These are phyloP conservation scores for Fusarium dimerum DNA, from an alignment of 2,329 filamentous ascomycete genomes.

Conservation along the genomic window DNA sequence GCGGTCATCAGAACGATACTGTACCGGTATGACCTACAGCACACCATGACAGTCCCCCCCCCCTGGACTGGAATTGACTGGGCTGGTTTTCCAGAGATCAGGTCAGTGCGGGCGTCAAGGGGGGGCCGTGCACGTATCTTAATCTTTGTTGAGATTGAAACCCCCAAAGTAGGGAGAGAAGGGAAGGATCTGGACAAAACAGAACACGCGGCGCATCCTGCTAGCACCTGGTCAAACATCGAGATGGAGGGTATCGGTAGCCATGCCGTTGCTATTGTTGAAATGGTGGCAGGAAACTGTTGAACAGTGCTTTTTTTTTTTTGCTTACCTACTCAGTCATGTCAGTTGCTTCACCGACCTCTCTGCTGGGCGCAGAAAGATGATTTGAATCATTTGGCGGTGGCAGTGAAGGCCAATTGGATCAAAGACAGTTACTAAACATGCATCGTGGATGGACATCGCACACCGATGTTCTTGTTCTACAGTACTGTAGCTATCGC, in stretches of 20 bases:
- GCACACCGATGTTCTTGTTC: no score
- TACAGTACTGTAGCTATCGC: no score
- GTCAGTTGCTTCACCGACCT: no score
- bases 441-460: no score
- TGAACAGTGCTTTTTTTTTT: constrained; percentile 14
- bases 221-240: not conserved
- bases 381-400: no score
- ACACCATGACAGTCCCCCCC: not conserved
- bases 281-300: constrained; percentile 21
- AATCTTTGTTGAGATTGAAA: constrained; percentile 18
- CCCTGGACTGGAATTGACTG: not conserved
- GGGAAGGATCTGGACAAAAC: not conserved
- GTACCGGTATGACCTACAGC: not conserved
- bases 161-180: not conserved
- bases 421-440: no score
- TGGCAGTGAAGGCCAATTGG: no score
- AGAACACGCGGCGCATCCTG: constrained; percentile 2
- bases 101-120: constrained; percentile 11
- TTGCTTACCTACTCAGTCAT: no score
- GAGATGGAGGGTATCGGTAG: not conserved
- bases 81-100: not conserved
- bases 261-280: constrained; percentile 22
- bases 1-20: not conserved
- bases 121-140: constrained; percentile 11
- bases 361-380: no score